Conservation (phyloP, 2,329 filamentous ascomycete genomes). For the Alternaria sp. region DNA sequence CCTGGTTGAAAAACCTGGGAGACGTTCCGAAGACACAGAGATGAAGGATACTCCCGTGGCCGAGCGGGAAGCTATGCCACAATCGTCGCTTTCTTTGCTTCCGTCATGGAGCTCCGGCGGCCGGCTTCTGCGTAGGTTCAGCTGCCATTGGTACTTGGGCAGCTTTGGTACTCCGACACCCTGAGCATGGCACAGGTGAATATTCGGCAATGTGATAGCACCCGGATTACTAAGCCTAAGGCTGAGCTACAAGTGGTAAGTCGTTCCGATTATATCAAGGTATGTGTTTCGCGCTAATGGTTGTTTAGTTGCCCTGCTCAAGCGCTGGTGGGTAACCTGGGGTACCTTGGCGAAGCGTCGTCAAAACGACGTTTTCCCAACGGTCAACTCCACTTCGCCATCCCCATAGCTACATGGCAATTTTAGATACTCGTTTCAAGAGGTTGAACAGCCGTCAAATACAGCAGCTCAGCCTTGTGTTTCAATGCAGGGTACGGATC, state of each 20-base stretch:
- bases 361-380: background rate
- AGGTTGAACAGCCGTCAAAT: background rate
- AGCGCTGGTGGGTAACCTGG: background rate
- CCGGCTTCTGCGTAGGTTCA: background rate
- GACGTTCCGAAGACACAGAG: background rate
- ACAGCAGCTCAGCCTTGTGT: background rate
- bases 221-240: background rate
- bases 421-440: background rate
- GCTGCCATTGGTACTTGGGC: background rate
- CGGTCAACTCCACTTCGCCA: background rate
- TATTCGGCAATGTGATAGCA: background rate
- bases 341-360: slow-evolving; percentile 1
- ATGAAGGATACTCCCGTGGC: background rate
- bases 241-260: background rate
- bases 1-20: background rate
- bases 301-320: background rate
- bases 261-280: background rate
- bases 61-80: background rate
- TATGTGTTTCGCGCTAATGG: background rate
- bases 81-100: background rate
- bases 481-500: background rate
- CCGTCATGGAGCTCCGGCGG: background rate
- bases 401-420: background rate
- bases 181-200: background rate
- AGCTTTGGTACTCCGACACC: background rate